A percentile compares a stretch with the other conserved stretches of the same genome.
Conservation (phyloP, 805 yeast genomes). For the Hanseniaspora pseudoguilliermondii region DNA sequence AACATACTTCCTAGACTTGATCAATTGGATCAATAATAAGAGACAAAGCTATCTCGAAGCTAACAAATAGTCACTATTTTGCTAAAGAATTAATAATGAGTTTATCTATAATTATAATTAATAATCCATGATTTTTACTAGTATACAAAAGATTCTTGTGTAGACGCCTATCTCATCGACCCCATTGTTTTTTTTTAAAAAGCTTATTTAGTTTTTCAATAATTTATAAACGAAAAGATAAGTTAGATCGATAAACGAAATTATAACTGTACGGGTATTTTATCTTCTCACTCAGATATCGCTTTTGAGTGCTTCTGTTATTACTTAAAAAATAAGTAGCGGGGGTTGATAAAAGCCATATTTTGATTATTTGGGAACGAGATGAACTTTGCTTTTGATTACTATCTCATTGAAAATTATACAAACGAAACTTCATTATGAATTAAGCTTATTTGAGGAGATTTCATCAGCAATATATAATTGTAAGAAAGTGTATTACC, state of each 20-base stretch:
- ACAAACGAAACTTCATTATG: neutral
- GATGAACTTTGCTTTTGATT: too few species aligned
- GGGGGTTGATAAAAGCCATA: neutral
- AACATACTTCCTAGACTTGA: constrained; percentile 57
- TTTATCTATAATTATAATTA: too few species aligned
- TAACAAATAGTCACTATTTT: neutral
- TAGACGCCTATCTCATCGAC: too few species aligned
- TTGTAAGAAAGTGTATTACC: too few species aligned
- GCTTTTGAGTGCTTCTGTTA: too few species aligned
- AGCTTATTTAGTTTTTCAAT: neutral
- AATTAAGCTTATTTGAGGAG: too few species aligned
- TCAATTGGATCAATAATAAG: constrained; percentile 63
- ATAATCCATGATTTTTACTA: too few species aligned
- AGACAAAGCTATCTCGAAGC: constrained; percentile 18
- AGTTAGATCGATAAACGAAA: neutral
- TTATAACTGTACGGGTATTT: too few species aligned
- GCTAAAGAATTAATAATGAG: neutral
- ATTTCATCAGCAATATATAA: neutral
- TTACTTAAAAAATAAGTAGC: neutral
- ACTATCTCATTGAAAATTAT: neutral
- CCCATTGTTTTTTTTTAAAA: neutral
- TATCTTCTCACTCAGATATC: too few species aligned
- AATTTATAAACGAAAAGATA: neutral
- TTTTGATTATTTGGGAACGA: too few species aligned
- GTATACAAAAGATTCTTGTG: too few species aligned